Base-by-base conservation (phyloP, 345 rosid species). In the Brassica nigra region DNA sequence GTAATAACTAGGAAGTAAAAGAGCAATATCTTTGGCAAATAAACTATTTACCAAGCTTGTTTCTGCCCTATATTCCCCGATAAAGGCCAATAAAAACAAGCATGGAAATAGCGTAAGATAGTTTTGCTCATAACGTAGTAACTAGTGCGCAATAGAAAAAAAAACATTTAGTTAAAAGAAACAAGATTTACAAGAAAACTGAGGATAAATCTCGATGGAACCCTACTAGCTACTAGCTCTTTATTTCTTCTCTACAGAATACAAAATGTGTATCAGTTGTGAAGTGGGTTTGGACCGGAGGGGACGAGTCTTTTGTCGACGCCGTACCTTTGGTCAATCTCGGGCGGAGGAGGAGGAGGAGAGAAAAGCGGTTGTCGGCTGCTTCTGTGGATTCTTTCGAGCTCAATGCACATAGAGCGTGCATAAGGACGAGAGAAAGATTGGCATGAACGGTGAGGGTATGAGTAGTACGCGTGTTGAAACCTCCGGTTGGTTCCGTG, bases 221-320 rank as follows among this genome's bases (percentile, higher is more conserved):
- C 66, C 66, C 76, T 68, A 57, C 18, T 18, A 18, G 39, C 58
- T 58, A 15, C 58, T 67, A 7, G 63, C 28, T 37, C 66, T 9
- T 59, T 71, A 20, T 57, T 57, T 55, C 52, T 55, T 58, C 65
- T 71, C 18, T 34, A 20, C 4, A 36, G 36, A 5, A 2, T 1
- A 36, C 27, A 57, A 58, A 58, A 16, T 11, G 12, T 42, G 18
- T 67, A 61, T 80, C 37, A 87, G 85, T 92, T 96, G 82, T 94
- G 98, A 77, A 94, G 87, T 4, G 98, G 97, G 84, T 94, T 94
- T 2, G 98, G 96, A 63, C 98, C 97, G 1, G 95, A 90, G 16
- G 97, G 98, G 47, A 94, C 98, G 4, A 87, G 93, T 49, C 97
- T 92, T 84, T 94, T 94, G 73, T 94, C 87, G 2, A 88, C 88